Evolutionary conservation across 805 yeast genomes (phyloP).

Genomic region (Saccharomycopsis sp.): DNA sequence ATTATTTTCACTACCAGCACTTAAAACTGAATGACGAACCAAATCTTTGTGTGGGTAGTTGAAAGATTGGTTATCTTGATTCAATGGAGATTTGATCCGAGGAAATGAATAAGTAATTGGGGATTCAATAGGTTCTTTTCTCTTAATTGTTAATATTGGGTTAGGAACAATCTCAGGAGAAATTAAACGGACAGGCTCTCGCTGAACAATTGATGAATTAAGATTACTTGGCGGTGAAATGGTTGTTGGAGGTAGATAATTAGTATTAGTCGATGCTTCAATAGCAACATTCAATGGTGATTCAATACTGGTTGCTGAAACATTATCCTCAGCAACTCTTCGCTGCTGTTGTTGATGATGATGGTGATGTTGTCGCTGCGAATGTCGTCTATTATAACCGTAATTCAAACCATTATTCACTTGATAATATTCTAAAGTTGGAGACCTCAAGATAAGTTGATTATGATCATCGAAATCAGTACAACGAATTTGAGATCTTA

Average conservation of each 20-base stretch:
- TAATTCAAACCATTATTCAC: conserved; percentile 18
- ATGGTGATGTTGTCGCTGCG: too few species aligned
- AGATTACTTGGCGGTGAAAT: too few species aligned
- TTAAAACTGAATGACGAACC: conserved; percentile 11
- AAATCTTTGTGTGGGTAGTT: conserved; percentile 2
- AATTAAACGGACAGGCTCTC: too few species aligned
- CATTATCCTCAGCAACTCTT: too few species aligned
- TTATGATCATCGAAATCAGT: conserved; percentile 9
- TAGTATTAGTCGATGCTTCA: too few species aligned
- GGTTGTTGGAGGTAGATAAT: too few species aligned
- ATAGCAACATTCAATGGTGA: too few species aligned
- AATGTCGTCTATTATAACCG: conserved; percentile 10
- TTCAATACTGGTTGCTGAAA: too few species aligned
- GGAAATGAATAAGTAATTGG: conserved; percentile 17
- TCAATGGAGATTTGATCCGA: background rate
- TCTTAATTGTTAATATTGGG: background rate
- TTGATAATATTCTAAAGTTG: conserved; percentile 12
- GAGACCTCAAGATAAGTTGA: conserved; percentile 6
- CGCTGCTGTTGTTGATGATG: too few species aligned
- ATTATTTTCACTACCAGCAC: conserved; percentile 1
- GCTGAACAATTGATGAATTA: too few species aligned
- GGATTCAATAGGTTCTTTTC: conserved; percentile 4
- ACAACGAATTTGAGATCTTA: conserved; percentile 17
- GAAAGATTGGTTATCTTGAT: background rate
- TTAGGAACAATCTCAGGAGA: too few species aligned